Base-by-base conservation (phyloP, 768 basidiomycete genomes). In the Auriscalpium microsporum region DNA sequence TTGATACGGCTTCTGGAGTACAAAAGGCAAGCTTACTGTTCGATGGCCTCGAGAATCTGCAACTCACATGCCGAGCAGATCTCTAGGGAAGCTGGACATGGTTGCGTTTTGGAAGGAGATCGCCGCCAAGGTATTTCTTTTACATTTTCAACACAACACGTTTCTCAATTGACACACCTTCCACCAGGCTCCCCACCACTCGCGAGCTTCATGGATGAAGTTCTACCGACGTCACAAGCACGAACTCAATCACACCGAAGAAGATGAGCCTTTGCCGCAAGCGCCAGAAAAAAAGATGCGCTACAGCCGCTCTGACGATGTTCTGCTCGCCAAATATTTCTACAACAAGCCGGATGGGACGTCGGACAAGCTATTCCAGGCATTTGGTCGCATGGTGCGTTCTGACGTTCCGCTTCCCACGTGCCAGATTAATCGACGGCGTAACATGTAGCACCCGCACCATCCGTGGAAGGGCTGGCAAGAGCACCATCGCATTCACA, bases 381-480 rank as follows among this genome's bases (percentile, higher is more conserved):
- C 76, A 0, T 93, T 93, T 68, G 90, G 81, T 11, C 77, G 83
- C 55, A 55, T 74, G 72, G 90, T 90, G 60, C 58, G 81, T 66
- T 38, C 51, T 42, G 40, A 50, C 58, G 28, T 2, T 16, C 19
- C 55, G 17, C 35, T 46, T 3, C 16, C 11, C 33, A 37, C 23
- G 35, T 23, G 34, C 51, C 48, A 45, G n/a, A 28, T 63, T 23
- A 19, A 45, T 7, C 16, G 42, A 40, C 56, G 19, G 50, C 48
- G 52, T 58, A 16, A 33, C 19, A 11, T 51, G 34, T 63, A 93
- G 90, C 78, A 91, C 68, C 81, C 89, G 2, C 87, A 91, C 65
- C 90, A 93, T 72, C 90, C 90, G 3, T 93, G 90, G 90, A 93
- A 93, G 67, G 90, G 90, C 13, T 93, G 90, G 90, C 90, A 93